Base-by-base conservation (phyloP, 495 filamentous ascomycete genomes). In the Tuber magnatum region DNA sequence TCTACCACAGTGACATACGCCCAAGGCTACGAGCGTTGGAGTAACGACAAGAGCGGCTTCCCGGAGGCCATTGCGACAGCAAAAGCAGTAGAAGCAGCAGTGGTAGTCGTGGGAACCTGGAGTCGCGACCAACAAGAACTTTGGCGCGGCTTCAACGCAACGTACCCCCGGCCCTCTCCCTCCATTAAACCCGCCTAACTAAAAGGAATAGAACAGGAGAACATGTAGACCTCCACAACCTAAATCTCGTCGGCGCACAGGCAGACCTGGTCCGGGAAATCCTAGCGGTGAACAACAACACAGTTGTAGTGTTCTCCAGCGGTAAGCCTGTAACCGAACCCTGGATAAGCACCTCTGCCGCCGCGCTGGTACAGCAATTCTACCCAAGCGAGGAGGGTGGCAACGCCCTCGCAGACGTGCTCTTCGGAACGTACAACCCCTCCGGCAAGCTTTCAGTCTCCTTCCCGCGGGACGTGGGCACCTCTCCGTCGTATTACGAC, bases 91-190 rank as follows among this genome's bases (percentile, higher is more conserved):
- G 90, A 92, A 76, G 87, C 92, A 14, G 90, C 91, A 2, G 86
- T 92, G 12, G 90, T 93, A 0, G 85, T 92, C 3, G 90, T 92
- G 0, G 91, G 91, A 65, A 93, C 91, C 42, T 92, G 90, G 91
- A 89, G 87, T n/a, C 86, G 90, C 46, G 91, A 92, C 75, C 90
- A 92, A 80, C 81, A 84, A 41, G 86, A 92, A 78, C 86, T 92
- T 5, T 92, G 90, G 91, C 78, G 84, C 71, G 89, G 90, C 6
- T 79, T 91, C 16, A 92, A 93, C 76, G 90, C 91, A 69, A 89
- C 88, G 83, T 86, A 76, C 77, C 80, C 82, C 68, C 80, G 82
- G 56, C 56, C 14, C 61, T 35, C 68, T 24, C 46, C 61, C 73
- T 35, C 43, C 14, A 18, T 12, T n/a, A 1, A 68, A 68, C 68